Base-by-base conservation (phyloP, 1,284 basidiomycete species). In the Peniophora sp. region DNA sequence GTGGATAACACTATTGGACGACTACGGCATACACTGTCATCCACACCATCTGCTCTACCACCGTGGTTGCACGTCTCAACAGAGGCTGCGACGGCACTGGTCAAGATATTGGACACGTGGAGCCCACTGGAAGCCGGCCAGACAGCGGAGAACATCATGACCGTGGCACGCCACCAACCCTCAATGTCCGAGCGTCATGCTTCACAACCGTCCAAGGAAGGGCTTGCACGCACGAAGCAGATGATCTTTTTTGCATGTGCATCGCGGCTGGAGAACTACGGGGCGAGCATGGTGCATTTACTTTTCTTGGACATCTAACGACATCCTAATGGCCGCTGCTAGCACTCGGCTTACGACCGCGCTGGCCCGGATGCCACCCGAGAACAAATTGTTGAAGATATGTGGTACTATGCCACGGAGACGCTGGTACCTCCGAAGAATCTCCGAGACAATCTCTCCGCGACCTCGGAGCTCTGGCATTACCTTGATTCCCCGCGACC, bases 381-480 rank as follows among this genome's bases (percentile, higher is more conserved):
- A n/a, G 8, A n/a, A 15, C 39, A 41, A 22, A 22, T 22, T 22
- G 15, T n/a, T 15, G 57, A 58, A 42, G 48, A 51, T 12, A 11
- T 24, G 42, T 54, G 49, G 57, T 55, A 53, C 45, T 27, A 41
- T 22, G 45, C 15, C 18, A 51, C 51, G 35, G 50, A 58, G 47
- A 53, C 51, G 1, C 58, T 57, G 50, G 45, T 63, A 12, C 59
- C 60, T 8, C 59, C 57, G 23, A 20, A 47, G 3, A 48, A 51
- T 20, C 41, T 62, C 15, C 48, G 55, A 43, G 42, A 48, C 10
- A 45, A 53, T n/a, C 62, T 63, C 52, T 47, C 54, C 6, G 20
- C 15, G 39, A 17, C 15, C 39, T 5, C 39, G 39, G n/a, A 8
- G 8, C 39, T 41, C 5, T 22, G 34, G 59, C 55, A 18, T 57